Percentiles rank a stretch among this genome's conserved stretches.
These are phyloP conservation scores for Leucoagaricus sp. DNA, from an alignment of 1,284 basidiomycete genomes.

Conservation along the genomic window DNA sequence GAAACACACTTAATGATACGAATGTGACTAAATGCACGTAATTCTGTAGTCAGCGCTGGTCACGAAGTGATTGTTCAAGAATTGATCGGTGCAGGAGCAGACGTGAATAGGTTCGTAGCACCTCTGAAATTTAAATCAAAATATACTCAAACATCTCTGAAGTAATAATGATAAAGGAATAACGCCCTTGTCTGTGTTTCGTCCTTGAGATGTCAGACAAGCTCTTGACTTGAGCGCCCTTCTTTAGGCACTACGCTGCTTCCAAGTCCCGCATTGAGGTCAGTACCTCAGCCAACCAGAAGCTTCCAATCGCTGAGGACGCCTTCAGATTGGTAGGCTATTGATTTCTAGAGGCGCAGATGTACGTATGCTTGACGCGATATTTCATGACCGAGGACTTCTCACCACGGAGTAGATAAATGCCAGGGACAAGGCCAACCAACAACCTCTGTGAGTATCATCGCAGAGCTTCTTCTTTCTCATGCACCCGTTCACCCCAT, in stretches of 20 bases:
- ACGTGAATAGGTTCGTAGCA: slow-evolving; percentile 59
- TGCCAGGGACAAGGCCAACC: slow-evolving; percentile 87
- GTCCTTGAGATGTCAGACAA: slow-evolving; percentile 9
- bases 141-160: slow-evolving; percentile 21
- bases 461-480: slow-evolving; percentile 20
- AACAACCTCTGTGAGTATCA: slow-evolving; percentile 72
- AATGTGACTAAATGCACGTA: slow-evolving; percentile 19
- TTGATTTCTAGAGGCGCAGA: slow-evolving; percentile 87
- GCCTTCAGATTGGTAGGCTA: slow-evolving; percentile 77
- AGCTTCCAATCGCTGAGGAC: slow-evolving; percentile 28
- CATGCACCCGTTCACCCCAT: slow-evolving; percentile 24
- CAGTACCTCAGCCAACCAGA: slow-evolving; percentile 34
- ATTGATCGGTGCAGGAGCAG: slow-evolving; percentile 82
- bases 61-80: slow-evolving; percentile 78
- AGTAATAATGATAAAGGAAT: slow-evolving; percentile 84
- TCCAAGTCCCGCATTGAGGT: slow-evolving; percentile 91
- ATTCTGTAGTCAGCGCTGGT: slow-evolving; percentile 74
- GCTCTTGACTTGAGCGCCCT: slow-evolving; percentile 19
- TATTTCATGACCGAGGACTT: slow-evolving; percentile 41
- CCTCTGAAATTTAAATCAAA: not conserved
- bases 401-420: slow-evolving; percentile 70
- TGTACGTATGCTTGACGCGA: slow-evolving; percentile 47
- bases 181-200: slow-evolving; percentile 72
- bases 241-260: slow-evolving; percentile 89
- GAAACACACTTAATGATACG: slow-evolving; percentile 18